A percentile compares a stretch with the other conserved stretches of the same genome.
phyloP scores from a whole-genome alignment of 116 monocot species.

The Iris pallida region DNA sequence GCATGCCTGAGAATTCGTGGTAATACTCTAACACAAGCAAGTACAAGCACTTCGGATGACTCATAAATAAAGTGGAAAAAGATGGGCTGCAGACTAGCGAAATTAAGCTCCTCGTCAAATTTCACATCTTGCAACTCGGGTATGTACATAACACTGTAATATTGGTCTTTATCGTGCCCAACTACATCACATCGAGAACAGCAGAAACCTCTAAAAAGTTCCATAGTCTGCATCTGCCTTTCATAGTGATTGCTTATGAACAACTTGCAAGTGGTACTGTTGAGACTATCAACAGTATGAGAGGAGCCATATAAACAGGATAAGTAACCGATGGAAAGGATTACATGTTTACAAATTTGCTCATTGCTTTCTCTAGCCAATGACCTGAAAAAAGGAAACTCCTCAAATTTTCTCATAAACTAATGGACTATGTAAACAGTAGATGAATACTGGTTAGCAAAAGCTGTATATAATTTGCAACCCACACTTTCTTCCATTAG shows the following conservation, averaged over 20 bases:
- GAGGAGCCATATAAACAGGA: conserved; percentile 62
- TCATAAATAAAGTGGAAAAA: conserved; percentile 64
- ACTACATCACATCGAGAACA: conserved; percentile 64
- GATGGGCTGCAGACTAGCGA: conserved; percentile 38
- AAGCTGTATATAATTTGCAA: no score
- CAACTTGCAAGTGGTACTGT: conserved; percentile 47
- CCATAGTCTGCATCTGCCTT: conserved; percentile 36
- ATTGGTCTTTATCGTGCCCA: conserved; percentile 14
- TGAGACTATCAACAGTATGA: conserved; percentile 10
- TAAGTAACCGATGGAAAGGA: conserved; percentile 73
- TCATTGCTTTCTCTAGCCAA: conserved; percentile 23
- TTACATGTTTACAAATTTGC: conserved; percentile 28
- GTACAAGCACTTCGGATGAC: conserved; percentile 36
- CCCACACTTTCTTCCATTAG: no score
- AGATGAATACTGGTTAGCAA: no score
- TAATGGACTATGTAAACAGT: no score
- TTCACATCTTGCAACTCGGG: conserved; percentile 18
- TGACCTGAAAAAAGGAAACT: conserved; percentile 24
- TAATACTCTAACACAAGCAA: conserved; percentile 54
- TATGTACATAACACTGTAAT: conserved; percentile 21
- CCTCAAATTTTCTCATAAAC: no score
- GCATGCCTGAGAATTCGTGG: conserved; percentile 72
- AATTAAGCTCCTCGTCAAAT: conserved; percentile 17
- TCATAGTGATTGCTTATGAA: conserved; percentile 34
- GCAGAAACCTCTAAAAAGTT: conserved; percentile 66